Evolutionary conservation across 305 asterid genomes (phyloP).

Genomic region (Fraxinus nigra): DNA sequence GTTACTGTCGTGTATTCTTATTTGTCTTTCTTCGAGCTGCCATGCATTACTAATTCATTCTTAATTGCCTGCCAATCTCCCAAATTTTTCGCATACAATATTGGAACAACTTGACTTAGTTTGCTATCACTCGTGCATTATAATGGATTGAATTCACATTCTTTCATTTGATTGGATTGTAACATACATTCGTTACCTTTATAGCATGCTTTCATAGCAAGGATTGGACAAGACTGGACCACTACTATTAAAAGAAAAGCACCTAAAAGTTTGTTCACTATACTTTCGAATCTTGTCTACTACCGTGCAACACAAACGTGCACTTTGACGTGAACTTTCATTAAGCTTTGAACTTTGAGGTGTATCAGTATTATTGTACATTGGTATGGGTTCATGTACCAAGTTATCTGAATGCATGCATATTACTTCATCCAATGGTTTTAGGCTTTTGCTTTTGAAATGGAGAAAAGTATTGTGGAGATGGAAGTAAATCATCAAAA

Average conservation of each 20-base stretch:
- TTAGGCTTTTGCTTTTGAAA: slow-evolving; percentile 4
- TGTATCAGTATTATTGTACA: neutral
- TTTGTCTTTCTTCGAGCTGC: neutral
- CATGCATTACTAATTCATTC: neutral
- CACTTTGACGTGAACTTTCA: neutral
- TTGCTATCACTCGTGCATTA: neutral
- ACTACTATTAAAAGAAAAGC: neutral
- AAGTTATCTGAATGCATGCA: slow-evolving; percentile 4
- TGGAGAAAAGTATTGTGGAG: neutral
- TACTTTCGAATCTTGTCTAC: neutral
- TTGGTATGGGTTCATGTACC: neutral
- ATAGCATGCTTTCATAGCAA: neutral
- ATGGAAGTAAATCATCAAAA: slow-evolving; percentile 22
- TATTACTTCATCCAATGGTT: neutral
- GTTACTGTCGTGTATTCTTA: neutral
- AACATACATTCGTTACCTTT: neutral
- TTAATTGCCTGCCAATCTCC: neutral
- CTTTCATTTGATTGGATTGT: neutral
- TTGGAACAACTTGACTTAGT: neutral
- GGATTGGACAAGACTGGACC: neutral
- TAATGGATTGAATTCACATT: neutral
- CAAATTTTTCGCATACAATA: neutral
- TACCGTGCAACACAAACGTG: neutral
- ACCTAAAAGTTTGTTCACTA: neutral
- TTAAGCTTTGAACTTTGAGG: neutral